Evolutionary conservation across 225 moss, liverwort and hornwort genomes (phyloP).

Genomic region (Lunularia cruciata): DNA sequence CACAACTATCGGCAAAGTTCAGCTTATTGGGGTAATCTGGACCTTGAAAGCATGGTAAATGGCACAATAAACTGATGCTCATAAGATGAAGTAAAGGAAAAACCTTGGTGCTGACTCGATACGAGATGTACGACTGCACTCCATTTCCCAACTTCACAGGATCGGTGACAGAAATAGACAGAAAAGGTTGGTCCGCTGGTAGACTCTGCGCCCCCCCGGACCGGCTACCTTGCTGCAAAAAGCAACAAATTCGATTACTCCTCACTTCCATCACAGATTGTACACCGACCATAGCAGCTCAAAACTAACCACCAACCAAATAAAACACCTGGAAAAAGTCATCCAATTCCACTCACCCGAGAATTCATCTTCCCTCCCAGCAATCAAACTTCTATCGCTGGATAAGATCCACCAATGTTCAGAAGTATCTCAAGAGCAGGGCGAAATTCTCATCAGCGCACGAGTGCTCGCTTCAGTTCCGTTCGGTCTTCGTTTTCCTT

Average conservation of each 20-base stretch:
- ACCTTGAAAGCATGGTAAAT: not conserved
- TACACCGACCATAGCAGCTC: constrained; percentile 1
- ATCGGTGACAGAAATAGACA: constrained; percentile 90
- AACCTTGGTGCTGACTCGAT: constrained; percentile 96
- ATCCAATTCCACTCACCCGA: constrained; percentile 7
- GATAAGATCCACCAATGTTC: not conserved
- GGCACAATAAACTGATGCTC: not conserved
- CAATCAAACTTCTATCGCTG: not conserved
- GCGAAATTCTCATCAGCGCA: not conserved
- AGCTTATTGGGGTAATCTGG: not conserved
- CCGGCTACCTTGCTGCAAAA: constrained; percentile 40
- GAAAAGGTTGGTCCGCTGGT: constrained; percentile 56
- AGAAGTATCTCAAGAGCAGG: not conserved
- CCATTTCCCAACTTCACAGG: constrained; percentile 94
- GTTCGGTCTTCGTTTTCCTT: not conserved
- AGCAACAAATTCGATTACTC: constrained; percentile 4
- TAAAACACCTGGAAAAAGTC: not conserved
- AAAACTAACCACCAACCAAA: not conserved
- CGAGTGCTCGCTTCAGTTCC: not conserved
- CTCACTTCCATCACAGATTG: not conserved
- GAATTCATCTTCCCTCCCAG: constrained; percentile 1
- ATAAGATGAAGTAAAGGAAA: not conserved
- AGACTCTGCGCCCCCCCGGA: constrained; percentile 29
- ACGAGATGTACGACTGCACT: constrained; percentile 96
- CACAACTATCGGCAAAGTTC: not conserved